Evolutionary conservation across 139 green algal species (phyloP).

Genomic region (Tetraselmis chui): DNA sequence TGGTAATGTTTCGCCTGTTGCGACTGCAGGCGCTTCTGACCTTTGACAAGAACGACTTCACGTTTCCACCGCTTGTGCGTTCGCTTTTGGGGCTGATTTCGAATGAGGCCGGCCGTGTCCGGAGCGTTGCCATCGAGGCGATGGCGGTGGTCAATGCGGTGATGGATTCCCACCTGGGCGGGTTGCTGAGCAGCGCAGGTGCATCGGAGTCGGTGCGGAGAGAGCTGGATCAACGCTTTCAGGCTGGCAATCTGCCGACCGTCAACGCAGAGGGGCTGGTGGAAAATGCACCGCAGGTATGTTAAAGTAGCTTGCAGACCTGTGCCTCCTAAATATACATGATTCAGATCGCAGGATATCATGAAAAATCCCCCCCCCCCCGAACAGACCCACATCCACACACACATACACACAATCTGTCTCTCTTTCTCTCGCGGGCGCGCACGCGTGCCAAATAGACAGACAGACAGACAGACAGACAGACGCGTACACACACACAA

Average conservation of each 20-base stretch:
- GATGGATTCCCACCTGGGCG: neutral
- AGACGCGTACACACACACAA: too few species aligned
- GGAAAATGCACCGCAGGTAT: too few species aligned
- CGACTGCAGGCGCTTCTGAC: constrained; percentile 31
- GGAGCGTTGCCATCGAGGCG: neutral
- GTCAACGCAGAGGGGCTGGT: constrained; percentile 33
- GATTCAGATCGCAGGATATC: too few species aligned
- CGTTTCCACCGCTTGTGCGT: neutral
- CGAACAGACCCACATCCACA: too few species aligned
- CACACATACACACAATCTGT: too few species aligned
- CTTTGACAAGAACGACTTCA: constrained; percentile 1
- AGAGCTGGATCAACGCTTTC: constrained; percentile 25
- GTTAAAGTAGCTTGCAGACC: too few species aligned
- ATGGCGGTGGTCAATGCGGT: neutral
- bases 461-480: too few species aligned
- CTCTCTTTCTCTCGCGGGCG: too few species aligned
- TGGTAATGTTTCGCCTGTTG: constrained; percentile 7
- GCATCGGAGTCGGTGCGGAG: constrained; percentile 23
- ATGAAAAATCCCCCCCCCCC: too few species aligned
- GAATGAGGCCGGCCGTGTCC: neutral
- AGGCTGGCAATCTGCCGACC: constrained; percentile 19
- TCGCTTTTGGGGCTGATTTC: neutral
- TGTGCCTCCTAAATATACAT: too few species aligned
- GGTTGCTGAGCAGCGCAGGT: constrained; percentile 2
- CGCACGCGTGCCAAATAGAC: too few species aligned